Conservation (phyloP, 768 basidiomycete genomes). For the Mycena galericulata region DNA sequence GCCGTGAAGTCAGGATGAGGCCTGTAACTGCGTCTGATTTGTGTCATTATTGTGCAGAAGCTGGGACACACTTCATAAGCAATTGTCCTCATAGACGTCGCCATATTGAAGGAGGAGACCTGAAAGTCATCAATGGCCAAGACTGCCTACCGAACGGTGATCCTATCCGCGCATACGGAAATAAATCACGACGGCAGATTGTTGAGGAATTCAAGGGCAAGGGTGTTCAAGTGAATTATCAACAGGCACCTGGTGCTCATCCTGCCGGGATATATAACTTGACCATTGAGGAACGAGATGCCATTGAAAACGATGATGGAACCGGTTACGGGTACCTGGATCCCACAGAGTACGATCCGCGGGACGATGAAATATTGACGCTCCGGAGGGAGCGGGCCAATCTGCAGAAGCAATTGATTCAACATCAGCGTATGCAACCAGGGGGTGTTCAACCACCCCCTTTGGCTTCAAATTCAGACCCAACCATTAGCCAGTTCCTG, state of each 20-base stretch:
- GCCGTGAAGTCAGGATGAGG: background rate
- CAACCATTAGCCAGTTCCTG: background rate
- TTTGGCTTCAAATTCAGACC: background rate
- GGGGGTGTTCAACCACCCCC: constrained; percentile 13
- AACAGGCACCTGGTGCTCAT: background rate
- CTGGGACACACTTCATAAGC: background rate
- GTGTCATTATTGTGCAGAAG: background rate
- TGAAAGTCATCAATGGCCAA: background rate
- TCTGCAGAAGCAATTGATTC: background rate
- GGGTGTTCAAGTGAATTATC: background rate
- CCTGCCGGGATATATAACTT: background rate
- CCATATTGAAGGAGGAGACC: background rate
- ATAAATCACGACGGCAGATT: background rate
- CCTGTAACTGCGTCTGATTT: background rate
- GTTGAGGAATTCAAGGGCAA: background rate
- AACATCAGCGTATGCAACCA: background rate
- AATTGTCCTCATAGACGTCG: background rate
- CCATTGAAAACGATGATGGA: background rate
- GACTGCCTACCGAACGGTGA: background rate
- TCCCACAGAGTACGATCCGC: background rate
- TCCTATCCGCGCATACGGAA: background rate
- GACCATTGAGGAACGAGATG: background rate
- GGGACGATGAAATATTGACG: constrained; percentile 5
- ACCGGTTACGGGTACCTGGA: background rate
- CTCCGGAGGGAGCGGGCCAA: background rate